Base-by-base conservation (phyloP, 495 filamentous ascomycete genomes). In the Jackrogersella minutella region DNA sequence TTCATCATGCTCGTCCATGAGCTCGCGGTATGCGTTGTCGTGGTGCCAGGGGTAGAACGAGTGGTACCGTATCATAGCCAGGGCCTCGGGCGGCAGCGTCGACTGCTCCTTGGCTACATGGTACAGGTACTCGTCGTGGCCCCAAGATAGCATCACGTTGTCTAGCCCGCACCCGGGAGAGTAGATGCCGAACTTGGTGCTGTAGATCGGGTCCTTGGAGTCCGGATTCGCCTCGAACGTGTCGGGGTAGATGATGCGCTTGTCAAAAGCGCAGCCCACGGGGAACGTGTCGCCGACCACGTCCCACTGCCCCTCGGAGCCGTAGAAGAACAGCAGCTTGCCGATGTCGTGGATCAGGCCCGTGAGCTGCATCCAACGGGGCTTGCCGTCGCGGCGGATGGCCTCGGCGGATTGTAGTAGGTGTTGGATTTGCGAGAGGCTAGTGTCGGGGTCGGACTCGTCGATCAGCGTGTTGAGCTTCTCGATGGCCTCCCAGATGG, bases 201-300 rank as follows among this genome's bases (percentile, higher is more conserved):
- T 80, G 74, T 92, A 96, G 49, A 93, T 82, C 0, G 78, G 70
- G 73, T 96, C 80, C 0, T 70, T 68, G 55, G 73, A 81, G 74
- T 96, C 92, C 7, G 89, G 87, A 75, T 97, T 94, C 4, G 79
- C 80, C 30, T 61, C 72, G 77, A 96, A 97, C 4, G 87, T 88
- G 31, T 91, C 90, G 0, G 85, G 82, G 76, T 92, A 92, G 80
- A 97, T 91, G 76, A 91, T 92, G 31, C 82, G 78, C 41, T 13
- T 44, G 64, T 92, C 88, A 64, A 94, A 96, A 44, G 79, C 85
- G 69, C 91, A 93, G 53, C 93, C 93, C n/a, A 97, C 91, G 28
- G 93, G 92, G 78, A 96, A 96, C 0, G 91, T 94, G 70, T 97
- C 93, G 13, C 93, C 93, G 9, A 97, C 92, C 11, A 96, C 91